Percentiles rank a stretch among this genome's conserved stretches.
Conservation (phyloP, 192 early-diverging fungal species). For the Dimargaris cristalligena region DNA sequence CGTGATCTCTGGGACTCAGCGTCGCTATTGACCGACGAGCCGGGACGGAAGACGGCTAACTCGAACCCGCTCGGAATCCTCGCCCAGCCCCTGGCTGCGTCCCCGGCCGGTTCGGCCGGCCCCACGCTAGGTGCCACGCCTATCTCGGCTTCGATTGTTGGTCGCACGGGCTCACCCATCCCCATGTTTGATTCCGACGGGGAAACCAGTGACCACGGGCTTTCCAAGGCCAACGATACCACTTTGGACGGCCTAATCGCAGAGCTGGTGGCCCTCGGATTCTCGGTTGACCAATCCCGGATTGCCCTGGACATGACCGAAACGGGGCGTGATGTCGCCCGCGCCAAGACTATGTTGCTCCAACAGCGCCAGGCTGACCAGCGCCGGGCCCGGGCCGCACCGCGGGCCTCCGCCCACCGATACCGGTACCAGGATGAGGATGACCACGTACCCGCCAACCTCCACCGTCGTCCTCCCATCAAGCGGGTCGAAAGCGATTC, state of each 20-base stretch:
- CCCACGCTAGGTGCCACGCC: background rate
- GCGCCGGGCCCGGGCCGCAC: background rate
- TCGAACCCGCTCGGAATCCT: background rate
- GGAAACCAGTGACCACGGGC: background rate
- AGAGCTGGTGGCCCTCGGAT: conserved; percentile 67
- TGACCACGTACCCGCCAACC: background rate
- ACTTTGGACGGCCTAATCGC: conserved; percentile 29
- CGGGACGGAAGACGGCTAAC: background rate
- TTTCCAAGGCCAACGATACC: background rate
- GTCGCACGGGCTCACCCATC: conserved; percentile 7
- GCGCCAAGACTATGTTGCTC: conserved; percentile 13
- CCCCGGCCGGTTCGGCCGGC: background rate
- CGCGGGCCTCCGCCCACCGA: conserved; percentile 7
- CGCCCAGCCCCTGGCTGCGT: background rate
- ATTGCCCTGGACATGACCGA: conserved; percentile 51
- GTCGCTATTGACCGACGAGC: background rate
- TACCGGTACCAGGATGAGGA: conserved; percentile 4
- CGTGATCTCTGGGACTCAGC: background rate
- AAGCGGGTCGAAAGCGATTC: background rate
- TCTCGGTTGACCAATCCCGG: conserved; percentile 41
- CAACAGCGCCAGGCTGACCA: conserved; percentile 16
- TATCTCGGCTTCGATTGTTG: background rate
- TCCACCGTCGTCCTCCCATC: background rate
- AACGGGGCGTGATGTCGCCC: conserved; percentile 38
- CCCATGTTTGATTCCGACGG: conserved; percentile 10